phyloP scores from a whole-genome alignment of 2,329 filamentous ascomycete genomes.

The Colletotrichum sojae region DNA sequence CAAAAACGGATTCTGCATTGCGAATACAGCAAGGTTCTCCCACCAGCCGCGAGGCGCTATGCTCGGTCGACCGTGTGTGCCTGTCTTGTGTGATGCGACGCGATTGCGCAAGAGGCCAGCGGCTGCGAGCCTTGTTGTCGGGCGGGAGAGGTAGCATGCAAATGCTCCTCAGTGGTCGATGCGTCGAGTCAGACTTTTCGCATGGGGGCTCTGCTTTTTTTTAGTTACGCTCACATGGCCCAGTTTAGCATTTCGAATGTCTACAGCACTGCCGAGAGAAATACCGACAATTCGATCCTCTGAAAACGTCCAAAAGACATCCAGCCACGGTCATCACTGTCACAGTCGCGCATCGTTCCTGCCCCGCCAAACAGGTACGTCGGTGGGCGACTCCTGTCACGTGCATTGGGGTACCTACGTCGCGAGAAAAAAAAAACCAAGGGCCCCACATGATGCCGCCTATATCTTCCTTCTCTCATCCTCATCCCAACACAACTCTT shows the following conservation, averaged over 20 bases:
- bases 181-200: too few relatives aligned
- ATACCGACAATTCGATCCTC: too few relatives aligned
- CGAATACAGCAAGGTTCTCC: slow-evolving; percentile 43
- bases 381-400: not conserved
- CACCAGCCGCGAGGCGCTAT: slow-evolving; percentile 38
- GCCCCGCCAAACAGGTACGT: slow-evolving; percentile 1
- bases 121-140: not conserved
- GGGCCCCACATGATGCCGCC: slow-evolving; percentile 7
- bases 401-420: not conserved
- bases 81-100: slow-evolving; percentile 30
- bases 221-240: too few relatives aligned
- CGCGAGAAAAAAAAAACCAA: not conserved
- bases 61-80: slow-evolving; percentile 32
- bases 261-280: too few relatives aligned
- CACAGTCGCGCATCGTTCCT: not conserved
- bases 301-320: too few relatives aligned
- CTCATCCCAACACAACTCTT: not conserved
- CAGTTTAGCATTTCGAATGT: too few relatives aligned
- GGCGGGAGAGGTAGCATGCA: too few relatives aligned
- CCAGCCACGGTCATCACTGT: not conserved
- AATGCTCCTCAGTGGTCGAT: too few relatives aligned
- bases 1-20: slow-evolving; percentile 44
- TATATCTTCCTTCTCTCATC: not conserved
- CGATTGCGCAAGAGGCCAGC: slow-evolving; percentile 10
- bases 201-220: too few relatives aligned